Evolutionary conservation across 495 filamentous ascomycete genomes (phyloP).

Genomic region (Tuber microsphaerosporum): DNA sequence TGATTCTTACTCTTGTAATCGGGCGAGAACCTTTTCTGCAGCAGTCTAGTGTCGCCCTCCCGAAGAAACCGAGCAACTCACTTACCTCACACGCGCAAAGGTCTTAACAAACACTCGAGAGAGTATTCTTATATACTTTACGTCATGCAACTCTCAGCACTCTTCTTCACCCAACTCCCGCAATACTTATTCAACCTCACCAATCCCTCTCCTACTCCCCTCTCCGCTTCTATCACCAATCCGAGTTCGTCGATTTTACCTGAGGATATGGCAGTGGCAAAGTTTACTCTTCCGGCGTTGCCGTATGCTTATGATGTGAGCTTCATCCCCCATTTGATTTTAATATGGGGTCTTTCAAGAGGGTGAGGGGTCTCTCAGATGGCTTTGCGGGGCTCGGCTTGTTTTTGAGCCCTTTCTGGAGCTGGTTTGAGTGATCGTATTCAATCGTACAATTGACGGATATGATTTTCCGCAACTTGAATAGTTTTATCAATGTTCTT

Average conservation of each 20-base stretch:
- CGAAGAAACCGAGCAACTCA: neutral
- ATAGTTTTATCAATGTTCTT: neutral
- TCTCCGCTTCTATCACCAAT: neutral
- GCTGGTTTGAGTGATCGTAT: neutral
- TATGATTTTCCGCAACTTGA: neutral
- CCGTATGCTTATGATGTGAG: conserved; percentile 37
- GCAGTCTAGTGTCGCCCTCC: neutral
- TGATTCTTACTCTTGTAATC: neutral
- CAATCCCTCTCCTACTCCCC: conserved; percentile 14
- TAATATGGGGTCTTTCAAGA: neutral
- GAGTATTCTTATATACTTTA: neutral
- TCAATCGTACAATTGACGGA: neutral
- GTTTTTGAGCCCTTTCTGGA: neutral
- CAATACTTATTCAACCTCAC: conserved; percentile 35
- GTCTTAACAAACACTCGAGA: neutral
- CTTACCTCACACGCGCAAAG: neutral
- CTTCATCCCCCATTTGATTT: neutral
- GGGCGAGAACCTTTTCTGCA: neutral
- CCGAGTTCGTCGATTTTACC: neutral
- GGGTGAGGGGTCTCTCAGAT: neutral
- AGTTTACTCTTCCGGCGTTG: conserved; percentile 26
- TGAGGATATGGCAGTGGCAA: conserved; percentile 7
- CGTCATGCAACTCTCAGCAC: conserved; percentile 29
- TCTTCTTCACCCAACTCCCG: conserved; percentile 33
- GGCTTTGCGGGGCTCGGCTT: neutral